Base-by-base conservation (phyloP, 1,284 basidiomycete species). In the Ustilago shanxiensis region DNA sequence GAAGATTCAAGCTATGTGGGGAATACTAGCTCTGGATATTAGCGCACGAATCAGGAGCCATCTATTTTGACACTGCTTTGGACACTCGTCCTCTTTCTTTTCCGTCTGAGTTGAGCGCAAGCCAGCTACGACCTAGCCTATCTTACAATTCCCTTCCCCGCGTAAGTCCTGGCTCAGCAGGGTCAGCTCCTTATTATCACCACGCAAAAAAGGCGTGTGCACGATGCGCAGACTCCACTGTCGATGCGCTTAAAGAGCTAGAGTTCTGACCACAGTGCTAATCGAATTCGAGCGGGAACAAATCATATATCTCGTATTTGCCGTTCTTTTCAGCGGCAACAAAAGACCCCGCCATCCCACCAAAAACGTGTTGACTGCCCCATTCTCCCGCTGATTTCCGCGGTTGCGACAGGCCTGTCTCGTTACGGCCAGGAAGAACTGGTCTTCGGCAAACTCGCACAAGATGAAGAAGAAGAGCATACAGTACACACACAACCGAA, bases 301-400 rank as follows among this genome's bases (percentile, higher is more conserved):
- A n/a, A 26, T n/a, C 28, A 33, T 18, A 24, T 14, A 2, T 14
- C 18, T 39, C 18, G 37, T 39, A 18, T 39, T 39, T 26, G 53
- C 53, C 53, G 53, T 35, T 39, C 35, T 39, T 55, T 35, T 39
- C 22, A 41, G 53, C 53, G 33, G 49, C 49, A n/a, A n/a, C 22
- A 29, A 51, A 51, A 14, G 8, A 6, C 45, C 45, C 13, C 45
- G 28, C 45, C 22, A 16, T 24, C 45, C 24, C 45, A 49, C 9
- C n/a, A 18, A 44, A 20, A 6, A 20, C 14, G 13, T 26, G 2
- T 8, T 44, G 31, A 41, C 53, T 20, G 11, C 26, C 14, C 20
- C 29, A 44, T 41, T 49, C 28, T 49, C 45, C 53, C 53, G 53
- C 26, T 55, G 33, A 55, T 41, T 41, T 41, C 53, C 53, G 53